A percentile compares a stretch with the other conserved stretches of the same genome.
Conservation (phyloP, 2,329 filamentous ascomycete species). For the Colletotrichum lindemuthianum region DNA sequence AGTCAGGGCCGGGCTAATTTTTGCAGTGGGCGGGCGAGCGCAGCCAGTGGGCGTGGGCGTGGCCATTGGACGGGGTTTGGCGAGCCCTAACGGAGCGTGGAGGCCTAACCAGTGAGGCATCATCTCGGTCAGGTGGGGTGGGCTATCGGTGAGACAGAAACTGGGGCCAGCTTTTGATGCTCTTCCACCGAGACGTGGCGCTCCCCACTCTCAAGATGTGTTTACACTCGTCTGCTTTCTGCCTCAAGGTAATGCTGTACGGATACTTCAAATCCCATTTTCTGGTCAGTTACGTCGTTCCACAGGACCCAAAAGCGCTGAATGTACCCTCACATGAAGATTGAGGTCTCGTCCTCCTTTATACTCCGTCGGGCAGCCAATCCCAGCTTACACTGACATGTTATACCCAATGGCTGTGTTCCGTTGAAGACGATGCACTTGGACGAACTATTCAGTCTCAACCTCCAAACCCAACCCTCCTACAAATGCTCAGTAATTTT, state of each 20-base stretch:
- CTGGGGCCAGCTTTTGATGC: not conserved
- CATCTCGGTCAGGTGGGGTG: conserved; percentile 3
- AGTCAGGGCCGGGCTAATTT: conserved; percentile 36
- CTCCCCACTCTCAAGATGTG: too few relatives aligned
- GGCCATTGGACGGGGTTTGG: conserved; percentile 36
- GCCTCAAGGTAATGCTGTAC: too few relatives aligned
- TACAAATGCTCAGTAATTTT: too few relatives aligned
- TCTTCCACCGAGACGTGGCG: not conserved
- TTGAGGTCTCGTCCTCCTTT: too few relatives aligned
- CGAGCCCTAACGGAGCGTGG: conserved; percentile 45
- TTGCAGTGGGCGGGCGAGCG: conserved; percentile 38
- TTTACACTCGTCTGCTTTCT: too few relatives aligned
- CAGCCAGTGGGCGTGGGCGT: not conserved
- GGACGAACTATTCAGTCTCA: not conserved
- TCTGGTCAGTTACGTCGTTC: too few relatives aligned
- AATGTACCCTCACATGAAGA: too few relatives aligned
- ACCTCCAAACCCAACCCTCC: not conserved
- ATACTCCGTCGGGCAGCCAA: not conserved
- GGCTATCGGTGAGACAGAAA: not conserved
- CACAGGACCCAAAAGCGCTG: too few relatives aligned
- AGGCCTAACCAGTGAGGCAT: conserved; percentile 38
- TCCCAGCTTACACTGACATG: not conserved
- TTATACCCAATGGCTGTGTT: not conserved
- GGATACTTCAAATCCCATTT: too few relatives aligned
- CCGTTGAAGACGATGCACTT: not conserved